Base-by-base conservation (phyloP, 1,139 yeast species). In the Debaryomyces sp. region DNA sequence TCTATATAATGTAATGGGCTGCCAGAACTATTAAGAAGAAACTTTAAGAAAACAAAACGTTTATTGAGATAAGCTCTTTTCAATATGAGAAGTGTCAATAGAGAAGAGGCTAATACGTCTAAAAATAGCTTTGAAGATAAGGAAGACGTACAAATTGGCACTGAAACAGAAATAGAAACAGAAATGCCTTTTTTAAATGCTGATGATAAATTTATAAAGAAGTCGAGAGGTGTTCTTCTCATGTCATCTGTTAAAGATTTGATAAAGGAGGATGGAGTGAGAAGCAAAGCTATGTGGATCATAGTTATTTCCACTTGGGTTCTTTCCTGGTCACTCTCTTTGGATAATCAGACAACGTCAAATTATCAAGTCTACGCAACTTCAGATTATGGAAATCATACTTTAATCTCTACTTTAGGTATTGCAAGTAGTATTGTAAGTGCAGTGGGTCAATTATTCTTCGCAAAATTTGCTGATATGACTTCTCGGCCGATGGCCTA, bases 281-380 rank as follows among this genome's bases (percentile, higher is more conserved):
- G 43, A 24, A 43, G 46, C 12, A 26, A 44, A 23, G 54, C 51
- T 17, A 51, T 26, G 34, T 41, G 41, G 23, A 32, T 53, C 18
- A 26, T 44, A 6, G 41, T 50, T 8, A 32, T 41, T 13, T 61
- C 67, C 15, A 55, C 73, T 35, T 54, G 71, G 36, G 54, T 73
- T n/a, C 58, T 70, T 46, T 62, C 77, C 4, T 70, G 75, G 63
- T 69, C 67, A n/a, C 54, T 60, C 29, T 57, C 72, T 12, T 64
- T 76, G 34, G 76, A 73, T 37, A 57, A 60, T 29, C 64, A 68
- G 37, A 71, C 78, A 17, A 62, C 75, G 2, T 60, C 58, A 36
- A 61, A 67, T 36, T 71, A 72, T 51, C 50, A 58, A 8, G 68
- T 49, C 13, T 49, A 56, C 41, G 55, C 24, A 5, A 39, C 47